Evolutionary conservation across 768 basidiomycete genomes (phyloP), one percentile per base, ranked within the genome.

Genomic region (Suillus sp.): DNA sequence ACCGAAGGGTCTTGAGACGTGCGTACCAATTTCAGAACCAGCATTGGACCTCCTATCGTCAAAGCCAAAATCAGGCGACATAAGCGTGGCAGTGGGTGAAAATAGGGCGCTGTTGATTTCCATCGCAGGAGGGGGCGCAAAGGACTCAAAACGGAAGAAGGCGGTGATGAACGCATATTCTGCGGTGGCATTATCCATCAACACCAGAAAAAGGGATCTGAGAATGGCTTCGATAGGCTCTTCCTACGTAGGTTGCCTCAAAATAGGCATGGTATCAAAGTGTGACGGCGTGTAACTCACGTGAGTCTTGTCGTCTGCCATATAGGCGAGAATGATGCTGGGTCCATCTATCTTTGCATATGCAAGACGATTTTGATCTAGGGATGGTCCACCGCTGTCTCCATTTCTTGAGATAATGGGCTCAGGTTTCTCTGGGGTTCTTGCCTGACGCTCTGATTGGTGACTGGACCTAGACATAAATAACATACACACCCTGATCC

Each of bases 101-200:
- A 79, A 69, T 30, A 78, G 51, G 30, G 77, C 69, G 5, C 62
- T 75, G 43, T 76, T 74, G 3, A 71, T 62, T 54, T 83, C 84
- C 32, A 65, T 66, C 13, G 76, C 70, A 22, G 77, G 74, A 1
- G 72, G 68, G 7, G 74, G 69, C 54, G 75, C 78, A 63, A 72
- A 72, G 43, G 65, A 71, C 64, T 72, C 74, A 5, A 68, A 68
- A 7, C 84, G 79, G 78, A 99, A 99, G 79, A 99, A 99, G 0
- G 86, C 79, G 11, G 87, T 85, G 58, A 97, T 77, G 70, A 99
- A 99, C 1, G 88, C 81, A 75, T 95, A 96, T 77, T 99, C 96
- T 34, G 95, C 86, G 1, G 92, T 92, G 4, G 93, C 90, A 71
- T 99, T 99, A 78, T 98, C 95, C 84, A 96, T 88, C 64, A 99